A percentile compares a stretch with the other conserved stretches of the same genome.
Conservation (phyloP, 306 rosid species). For the Cucurbita ficifolia region DNA sequence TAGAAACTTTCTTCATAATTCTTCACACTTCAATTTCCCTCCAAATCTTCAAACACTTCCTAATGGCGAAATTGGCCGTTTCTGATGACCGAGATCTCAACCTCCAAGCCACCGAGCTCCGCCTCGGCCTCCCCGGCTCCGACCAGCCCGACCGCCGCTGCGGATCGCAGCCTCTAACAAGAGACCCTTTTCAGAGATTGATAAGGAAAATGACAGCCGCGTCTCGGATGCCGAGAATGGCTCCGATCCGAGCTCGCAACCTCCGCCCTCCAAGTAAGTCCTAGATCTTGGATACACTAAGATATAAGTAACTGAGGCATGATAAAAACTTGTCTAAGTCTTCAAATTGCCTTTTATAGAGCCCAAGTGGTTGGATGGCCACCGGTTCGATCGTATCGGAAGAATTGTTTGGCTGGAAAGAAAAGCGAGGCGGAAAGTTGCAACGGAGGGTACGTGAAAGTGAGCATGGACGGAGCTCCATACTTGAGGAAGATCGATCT, state of each 20-base stretch:
- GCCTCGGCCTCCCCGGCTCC: conserved; percentile 3
- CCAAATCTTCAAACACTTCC: neutral
- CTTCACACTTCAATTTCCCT: neutral
- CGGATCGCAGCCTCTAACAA: neutral
- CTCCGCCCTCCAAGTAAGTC: conserved; percentile 47
- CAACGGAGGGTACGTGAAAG: conserved; percentile 46
- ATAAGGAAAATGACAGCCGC: neutral
- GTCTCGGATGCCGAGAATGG: conserved; percentile 7
- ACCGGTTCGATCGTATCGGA: conserved; percentile 60
- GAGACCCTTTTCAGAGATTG: neutral
- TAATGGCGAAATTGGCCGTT: neutral
- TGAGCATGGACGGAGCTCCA: conserved; percentile 84
- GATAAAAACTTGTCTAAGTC: neutral
- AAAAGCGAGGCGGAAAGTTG: conserved; percentile 25
- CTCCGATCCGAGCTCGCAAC: neutral
- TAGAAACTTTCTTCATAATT: neutral
- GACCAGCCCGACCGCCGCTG: neutral
- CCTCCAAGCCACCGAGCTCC: conserved; percentile 4
- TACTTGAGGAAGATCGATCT: conserved; percentile 75
- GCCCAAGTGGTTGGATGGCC: conserved; percentile 96
- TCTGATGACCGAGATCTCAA: neutral
- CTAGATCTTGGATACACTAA: too few species aligned
- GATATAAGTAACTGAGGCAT: too few species aligned
- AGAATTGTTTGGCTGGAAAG: conserved; percentile 32
- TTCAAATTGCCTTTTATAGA: conserved; percentile 19